phyloP scores from a whole-genome alignment of 2,329 filamentous ascomycete species.

The Ceratocystis harringtonii region DNA sequence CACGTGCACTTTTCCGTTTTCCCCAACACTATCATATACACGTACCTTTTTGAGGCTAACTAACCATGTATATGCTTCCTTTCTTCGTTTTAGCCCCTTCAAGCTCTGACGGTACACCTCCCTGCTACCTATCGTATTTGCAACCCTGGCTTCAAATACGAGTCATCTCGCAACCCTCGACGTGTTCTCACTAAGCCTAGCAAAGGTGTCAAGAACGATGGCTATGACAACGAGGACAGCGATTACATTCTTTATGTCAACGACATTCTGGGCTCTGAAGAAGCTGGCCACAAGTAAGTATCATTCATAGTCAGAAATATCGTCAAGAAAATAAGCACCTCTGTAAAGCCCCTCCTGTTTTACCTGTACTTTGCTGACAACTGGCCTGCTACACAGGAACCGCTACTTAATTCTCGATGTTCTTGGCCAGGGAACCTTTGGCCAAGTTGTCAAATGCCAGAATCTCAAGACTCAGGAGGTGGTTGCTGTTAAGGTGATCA shows the following conservation, averaged over 20 bases:
- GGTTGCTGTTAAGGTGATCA: constrained; percentile 97
- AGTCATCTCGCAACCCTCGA: constrained; percentile 89
- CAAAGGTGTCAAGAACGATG: constrained; percentile 97
- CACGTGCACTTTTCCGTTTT: too few species aligned
- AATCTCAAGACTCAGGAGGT: constrained; percentile 97
- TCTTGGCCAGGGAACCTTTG: constrained; percentile 91
- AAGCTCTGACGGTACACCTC: constrained; percentile 85
- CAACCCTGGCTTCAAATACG: constrained; percentile 96
- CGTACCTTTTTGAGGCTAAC: constrained; percentile 16
- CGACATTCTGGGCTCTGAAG: constrained; percentile 92
- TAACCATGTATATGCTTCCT: constrained; percentile 17
- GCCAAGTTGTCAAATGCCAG: constrained; percentile 97
- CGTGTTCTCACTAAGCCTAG: constrained; percentile 94
- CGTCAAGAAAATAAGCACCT: not conserved
- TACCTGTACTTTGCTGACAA: not conserved
- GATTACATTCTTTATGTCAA: constrained; percentile 99
- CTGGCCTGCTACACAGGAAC: constrained; percentile 40
- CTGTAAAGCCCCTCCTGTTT: not conserved
- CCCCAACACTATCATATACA: too few species aligned
- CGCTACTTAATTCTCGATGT: constrained; percentile 95
- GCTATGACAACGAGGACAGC: constrained; percentile 97
- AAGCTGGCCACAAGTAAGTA: constrained; percentile 85
- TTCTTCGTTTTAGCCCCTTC: constrained; percentile 55
- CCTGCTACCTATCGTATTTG: constrained; percentile 96
- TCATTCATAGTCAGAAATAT: not conserved